Evolutionary conservation across 352 stramenopile genomes (phyloP), one percentile per base, ranked within the genome.

Genomic region (Phytophthora palmivora): DNA sequence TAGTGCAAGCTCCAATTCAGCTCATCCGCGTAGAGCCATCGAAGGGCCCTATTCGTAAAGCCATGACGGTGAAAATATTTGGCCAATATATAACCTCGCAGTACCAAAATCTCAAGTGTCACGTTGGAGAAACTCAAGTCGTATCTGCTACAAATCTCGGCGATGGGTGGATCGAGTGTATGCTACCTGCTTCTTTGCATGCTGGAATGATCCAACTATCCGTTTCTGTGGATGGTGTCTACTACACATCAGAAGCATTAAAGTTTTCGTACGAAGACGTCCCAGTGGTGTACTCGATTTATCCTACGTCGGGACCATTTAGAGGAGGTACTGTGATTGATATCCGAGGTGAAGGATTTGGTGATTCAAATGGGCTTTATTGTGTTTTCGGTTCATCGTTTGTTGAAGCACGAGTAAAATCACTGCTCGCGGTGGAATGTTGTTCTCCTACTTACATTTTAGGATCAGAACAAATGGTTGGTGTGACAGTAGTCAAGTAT

Each of bases 241-340:
- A 73, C n/a, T 78, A 77, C 14, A 32, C 61, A n/a, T 56, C 49
- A 0, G 42, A 70, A 3, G 41, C 60, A 0, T 45, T 82, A 11
- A 6, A 8, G 0, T 87, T 84, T 51, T 36, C 26, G 9, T 87
- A 84, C 19, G 62, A 84, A 33, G 75, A 85, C 33, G 37, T 46
- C 4, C 52, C 74, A 16, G 59, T 85, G 1, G 48, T 89, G 6
- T 69, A 82, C 24, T 68, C 54, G 0, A 70, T 91, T 16, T 73
- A 63, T 16, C 81, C 84, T 12, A 34, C 47, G 0, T 73, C 53
- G n/a, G 82, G 84, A 2, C 73, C 80, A 12, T 59, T 74, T 26
- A 24, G 47, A 22, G 84, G 82, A 7, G 79, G 76, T 2, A 89
- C 80, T 3, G 6, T 46, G 0, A 53, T 91, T 21, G 28, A 15